Evolutionary conservation across 169 alveolate genomes (phyloP), one percentile per base, ranked within the genome.

Genomic region (Cardiosporidium cionae): DNA sequence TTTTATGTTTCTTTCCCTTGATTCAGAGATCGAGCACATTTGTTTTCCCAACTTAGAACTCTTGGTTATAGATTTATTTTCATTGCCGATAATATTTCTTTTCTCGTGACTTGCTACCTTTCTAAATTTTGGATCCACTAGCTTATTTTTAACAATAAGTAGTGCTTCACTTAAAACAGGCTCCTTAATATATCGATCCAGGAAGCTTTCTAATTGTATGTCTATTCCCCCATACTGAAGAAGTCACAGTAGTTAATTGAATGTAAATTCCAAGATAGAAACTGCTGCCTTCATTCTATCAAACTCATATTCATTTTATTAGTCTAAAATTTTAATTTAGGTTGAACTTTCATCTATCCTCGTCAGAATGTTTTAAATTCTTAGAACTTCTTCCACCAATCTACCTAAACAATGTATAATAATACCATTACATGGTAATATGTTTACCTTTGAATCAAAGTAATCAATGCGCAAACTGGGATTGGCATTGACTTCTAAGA

Each of bases 401-500:
- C n/a, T n/a, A n/a, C n/a, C n/a, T n/a, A n/a, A n/a, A n/a, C n/a
- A n/a, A n/a, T n/a, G n/a, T n/a, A n/a, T n/a, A n/a, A n/a, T 44
- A 44, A 44, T 44, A 44, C 37, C 63, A 6, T 5, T 3, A 3
- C 33, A 28, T 32, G n/a, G n/a, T n/a, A n/a, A n/a, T n/a, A n/a
- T n/a, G 65, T 58, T 1, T 53, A 76, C 82, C 72, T 69, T 64
- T 67, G 70, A 76, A 29, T 86, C 92, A 34, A 79, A 77, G 80
- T 89, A 86, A 63, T 79, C 90, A 72, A 81, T 82, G n/a, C 90
- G 85, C 35, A 93, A 85, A 64, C 92, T 85, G 29, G 98, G 97
- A 64, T 92, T 92, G 16, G 96, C 83, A 84, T 94, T 94, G 9
- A 96, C 95, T 79, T 96, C 99, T 76, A 96, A 79, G 27, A 96